phyloP scores from a whole-genome alignment of 495 filamentous ascomycete genomes.

The Melanomma pulvis-pyrius region DNA sequence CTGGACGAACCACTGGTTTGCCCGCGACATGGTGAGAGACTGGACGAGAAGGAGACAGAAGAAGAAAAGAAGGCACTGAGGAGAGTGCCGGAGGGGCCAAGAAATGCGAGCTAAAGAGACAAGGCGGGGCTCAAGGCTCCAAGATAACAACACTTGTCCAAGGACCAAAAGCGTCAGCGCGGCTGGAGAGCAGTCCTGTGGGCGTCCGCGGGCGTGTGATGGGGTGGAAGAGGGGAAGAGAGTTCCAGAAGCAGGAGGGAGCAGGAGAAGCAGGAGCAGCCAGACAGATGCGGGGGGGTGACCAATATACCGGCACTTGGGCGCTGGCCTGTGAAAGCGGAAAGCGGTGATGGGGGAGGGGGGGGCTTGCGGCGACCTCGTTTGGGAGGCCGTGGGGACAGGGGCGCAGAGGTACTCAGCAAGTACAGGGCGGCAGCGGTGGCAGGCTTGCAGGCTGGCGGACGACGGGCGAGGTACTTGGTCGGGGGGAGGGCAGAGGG shows the following conservation, averaged over 20 bases:
- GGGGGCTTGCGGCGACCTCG: conserved; percentile 26
- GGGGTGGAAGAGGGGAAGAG: conserved; percentile 21
- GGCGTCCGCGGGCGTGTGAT: conserved; percentile 24
- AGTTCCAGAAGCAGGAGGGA: conserved; percentile 36
- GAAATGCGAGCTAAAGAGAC: conserved; percentile 29
- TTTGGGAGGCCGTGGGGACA: conserved; percentile 21
- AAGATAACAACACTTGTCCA: conserved; percentile 37
- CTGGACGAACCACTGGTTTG: conserved; percentile 65
- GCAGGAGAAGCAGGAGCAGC: conserved; percentile 20
- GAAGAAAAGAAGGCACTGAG: conserved; percentile 36
- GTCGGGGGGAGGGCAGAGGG: background rate
- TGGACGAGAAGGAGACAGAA: conserved; percentile 15
- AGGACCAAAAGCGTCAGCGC: conserved; percentile 13
- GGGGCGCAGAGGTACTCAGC: background rate
- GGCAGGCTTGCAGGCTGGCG: conserved; percentile 5
- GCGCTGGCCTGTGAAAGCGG: conserved; percentile 16
- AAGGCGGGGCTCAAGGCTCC: conserved; percentile 30
- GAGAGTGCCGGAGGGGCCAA: conserved; percentile 35
- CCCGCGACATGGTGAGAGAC: conserved; percentile 29
- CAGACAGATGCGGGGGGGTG: conserved; percentile 35
- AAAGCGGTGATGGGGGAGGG: conserved; percentile 25
- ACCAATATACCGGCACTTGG: conserved; percentile 38
- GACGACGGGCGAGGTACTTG: conserved; percentile 32
- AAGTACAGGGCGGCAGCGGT: conserved; percentile 1
- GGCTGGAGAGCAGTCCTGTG: conserved; percentile 17